These are phyloP conservation scores for Exophiala oligosperma DNA, from an alignment of 2,329 filamentous ascomycete species.

Conservation along the genomic window DNA sequence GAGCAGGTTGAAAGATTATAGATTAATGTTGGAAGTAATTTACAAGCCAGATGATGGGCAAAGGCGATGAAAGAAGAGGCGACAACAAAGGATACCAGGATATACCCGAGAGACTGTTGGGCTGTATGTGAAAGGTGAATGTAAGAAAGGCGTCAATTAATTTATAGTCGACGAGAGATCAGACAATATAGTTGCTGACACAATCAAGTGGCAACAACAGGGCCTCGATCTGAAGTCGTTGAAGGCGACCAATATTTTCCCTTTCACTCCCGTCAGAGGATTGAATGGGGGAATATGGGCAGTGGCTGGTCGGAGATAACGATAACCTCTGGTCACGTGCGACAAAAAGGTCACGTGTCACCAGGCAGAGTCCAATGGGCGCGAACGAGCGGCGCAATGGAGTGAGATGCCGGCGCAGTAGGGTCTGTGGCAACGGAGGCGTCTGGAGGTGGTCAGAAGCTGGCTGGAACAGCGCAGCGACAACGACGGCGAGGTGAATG, in stretches of 20 bases:
- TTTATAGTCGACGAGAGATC: slow-evolving; percentile 15
- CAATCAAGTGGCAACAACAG: slow-evolving; percentile 30
- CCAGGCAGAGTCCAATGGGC: too few relatives aligned
- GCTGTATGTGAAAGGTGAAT: background rate
- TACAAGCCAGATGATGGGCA: slow-evolving; percentile 17
- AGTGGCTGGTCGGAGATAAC: too few relatives aligned
- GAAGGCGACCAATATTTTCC: background rate
- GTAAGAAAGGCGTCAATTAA: slow-evolving; percentile 2
- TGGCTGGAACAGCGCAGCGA: too few relatives aligned
- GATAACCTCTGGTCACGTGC: too few relatives aligned
- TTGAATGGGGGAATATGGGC: too few relatives aligned
- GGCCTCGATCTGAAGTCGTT: background rate
- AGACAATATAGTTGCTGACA: slow-evolving; percentile 20
- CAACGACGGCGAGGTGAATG: too few relatives aligned
- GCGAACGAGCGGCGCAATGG: too few relatives aligned
- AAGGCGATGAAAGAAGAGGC: slow-evolving; percentile 7
- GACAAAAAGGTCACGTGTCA: too few relatives aligned
- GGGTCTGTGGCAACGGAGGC: too few relatives aligned
- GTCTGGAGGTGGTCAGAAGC: too few relatives aligned
- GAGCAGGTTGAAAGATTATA: slow-evolving; percentile 11
- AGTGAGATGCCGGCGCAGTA: too few relatives aligned
- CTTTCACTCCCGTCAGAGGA: too few relatives aligned
- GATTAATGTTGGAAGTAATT: slow-evolving; percentile 19
- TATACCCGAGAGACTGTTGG: background rate
- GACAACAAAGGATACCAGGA: background rate